Evolutionary conservation across 2,329 filamentous ascomycete genomes (phyloP).

Genomic region (Phyllosticta citribraziliensis): DNA sequence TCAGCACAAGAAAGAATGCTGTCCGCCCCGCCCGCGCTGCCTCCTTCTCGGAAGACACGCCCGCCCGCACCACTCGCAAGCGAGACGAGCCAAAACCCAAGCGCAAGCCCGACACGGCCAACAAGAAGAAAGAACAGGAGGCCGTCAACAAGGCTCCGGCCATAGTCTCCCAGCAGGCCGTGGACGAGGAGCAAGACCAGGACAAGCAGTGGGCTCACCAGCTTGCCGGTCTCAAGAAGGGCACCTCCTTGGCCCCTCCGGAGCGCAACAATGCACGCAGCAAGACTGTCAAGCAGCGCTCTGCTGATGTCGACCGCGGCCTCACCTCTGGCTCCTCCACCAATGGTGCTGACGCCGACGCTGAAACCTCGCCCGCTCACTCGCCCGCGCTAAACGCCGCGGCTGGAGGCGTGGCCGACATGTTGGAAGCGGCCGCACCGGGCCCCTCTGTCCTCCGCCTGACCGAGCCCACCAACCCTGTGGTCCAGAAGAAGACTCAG

Average conservation of each 20-base stretch:
- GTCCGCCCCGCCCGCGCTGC: conserved; percentile 2
- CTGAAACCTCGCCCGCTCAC: conserved; percentile 62
- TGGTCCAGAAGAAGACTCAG: conserved; percentile 44
- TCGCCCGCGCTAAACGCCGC: conserved; percentile 50
- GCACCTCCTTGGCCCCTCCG: conserved; percentile 5
- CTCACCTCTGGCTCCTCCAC: conserved; percentile 48
- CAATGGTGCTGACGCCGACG: conserved; percentile 66
- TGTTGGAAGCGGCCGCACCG: conserved; percentile 65
- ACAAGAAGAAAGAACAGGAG: conserved; percentile 15
- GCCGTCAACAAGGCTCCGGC: conserved; percentile 24
- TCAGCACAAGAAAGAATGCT: conserved; percentile 16
- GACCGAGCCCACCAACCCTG: conserved; percentile 53
- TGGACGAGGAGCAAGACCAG: conserved; percentile 19
- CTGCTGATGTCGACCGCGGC: conserved; percentile 6
- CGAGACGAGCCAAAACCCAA: conserved; percentile 5
- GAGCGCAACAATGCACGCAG: conserved; percentile 5
- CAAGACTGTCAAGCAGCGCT: conserved; percentile 12
- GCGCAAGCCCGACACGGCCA: conserved; percentile 6
- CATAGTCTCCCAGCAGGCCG: conserved; percentile 25
- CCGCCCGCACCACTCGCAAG: conserved; percentile 5
- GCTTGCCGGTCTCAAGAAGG: conserved; percentile 10
- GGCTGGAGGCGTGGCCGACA: conserved; percentile 65
- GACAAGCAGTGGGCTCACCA: conserved; percentile 18
- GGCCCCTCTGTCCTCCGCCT: conserved; percentile 70
- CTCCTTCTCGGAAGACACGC: conserved; percentile 4